Percentiles rank a stretch among this genome's conserved stretches.
These are phyloP conservation scores for Gliomastix tumulicola DNA, from an alignment of 2,329 filamentous ascomycete genomes.

Conservation along the genomic window DNA sequence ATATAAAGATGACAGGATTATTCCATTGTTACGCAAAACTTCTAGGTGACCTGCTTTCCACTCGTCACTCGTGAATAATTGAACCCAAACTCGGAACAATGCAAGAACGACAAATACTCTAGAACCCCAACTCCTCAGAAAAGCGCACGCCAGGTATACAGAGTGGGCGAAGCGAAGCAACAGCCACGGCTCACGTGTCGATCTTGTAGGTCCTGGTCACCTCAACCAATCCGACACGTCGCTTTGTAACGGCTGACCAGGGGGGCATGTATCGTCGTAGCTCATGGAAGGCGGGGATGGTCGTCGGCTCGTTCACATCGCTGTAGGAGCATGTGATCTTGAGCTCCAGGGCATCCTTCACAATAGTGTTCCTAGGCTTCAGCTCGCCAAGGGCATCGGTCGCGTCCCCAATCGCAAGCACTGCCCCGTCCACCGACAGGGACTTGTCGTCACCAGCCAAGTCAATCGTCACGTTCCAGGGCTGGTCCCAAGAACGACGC, in stretches of 20 bases:
- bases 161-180: too few relatives aligned
- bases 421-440: background rate
- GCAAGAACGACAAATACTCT: too few relatives aligned
- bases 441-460: constrained; percentile 1
- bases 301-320: constrained; percentile 65
- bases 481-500: constrained; percentile 70
- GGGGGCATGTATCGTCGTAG: constrained; percentile 65
- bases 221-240: constrained; percentile 72
- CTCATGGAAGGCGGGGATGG: constrained; percentile 81
- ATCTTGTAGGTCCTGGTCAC: constrained; percentile 63
- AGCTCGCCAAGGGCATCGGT: constrained; percentile 11
- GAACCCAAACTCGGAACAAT: too few relatives aligned
- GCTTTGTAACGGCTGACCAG: constrained; percentile 76
- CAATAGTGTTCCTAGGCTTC: constrained; percentile 2
- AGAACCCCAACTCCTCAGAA: too few relatives aligned
- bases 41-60: too few relatives aligned
- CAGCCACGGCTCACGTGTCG: too few relatives aligned
- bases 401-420: constrained; percentile 56
- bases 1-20: too few relatives aligned
- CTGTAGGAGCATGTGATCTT: constrained; percentile 77
- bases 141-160: too few relatives aligned
- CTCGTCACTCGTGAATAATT: too few relatives aligned
- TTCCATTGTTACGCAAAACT: too few relatives aligned
- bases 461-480: constrained; percentile 56
- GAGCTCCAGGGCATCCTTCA: constrained; percentile 42